phyloP scores from a whole-genome alignment of 2,329 filamentous ascomycete species.

The Sclerotiophoma versabilis region DNA sequence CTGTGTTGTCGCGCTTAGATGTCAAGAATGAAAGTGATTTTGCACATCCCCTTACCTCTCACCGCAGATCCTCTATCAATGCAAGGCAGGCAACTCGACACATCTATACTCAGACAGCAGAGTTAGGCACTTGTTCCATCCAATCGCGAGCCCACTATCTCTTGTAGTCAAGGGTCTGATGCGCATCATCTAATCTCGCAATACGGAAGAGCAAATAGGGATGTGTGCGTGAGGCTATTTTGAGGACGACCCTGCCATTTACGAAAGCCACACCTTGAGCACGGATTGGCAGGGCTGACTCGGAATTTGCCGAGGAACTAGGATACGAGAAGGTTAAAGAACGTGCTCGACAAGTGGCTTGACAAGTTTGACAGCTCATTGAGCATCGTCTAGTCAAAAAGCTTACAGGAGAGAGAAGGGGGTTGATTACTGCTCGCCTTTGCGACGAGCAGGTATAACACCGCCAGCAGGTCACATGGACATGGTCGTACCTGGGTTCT shows the following conservation, averaged over 20 bases:
- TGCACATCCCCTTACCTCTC: not conserved
- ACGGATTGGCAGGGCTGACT: slow-evolving; percentile 5
- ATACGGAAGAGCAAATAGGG: slow-evolving; percentile 14
- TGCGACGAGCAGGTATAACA: slow-evolving; percentile 35
- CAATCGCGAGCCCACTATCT: slow-evolving; percentile 8
- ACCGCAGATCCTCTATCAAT: not conserved
- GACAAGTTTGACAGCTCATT: slow-evolving; percentile 11
- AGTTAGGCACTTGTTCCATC: slow-evolving; percentile 10
- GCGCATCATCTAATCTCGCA: slow-evolving; percentile 39
- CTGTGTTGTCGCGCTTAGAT: not conserved
- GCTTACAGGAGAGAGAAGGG: slow-evolving; percentile 15
- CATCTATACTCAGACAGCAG: not conserved
- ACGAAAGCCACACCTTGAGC: slow-evolving; percentile 12
- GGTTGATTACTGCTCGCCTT: slow-evolving; percentile 26
- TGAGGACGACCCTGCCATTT: slow-evolving; percentile 10
- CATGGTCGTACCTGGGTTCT: slow-evolving; percentile 17
- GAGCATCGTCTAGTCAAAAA: slow-evolving; percentile 2
- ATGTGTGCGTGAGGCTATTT: slow-evolving; percentile 23
- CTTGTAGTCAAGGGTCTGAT: slow-evolving; percentile 20
- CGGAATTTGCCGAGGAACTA: slow-evolving; percentile 11
- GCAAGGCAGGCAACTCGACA: not conserved
- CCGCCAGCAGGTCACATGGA: slow-evolving; percentile 46
- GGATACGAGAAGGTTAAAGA: slow-evolving; percentile 2
- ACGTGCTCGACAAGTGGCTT: slow-evolving; percentile 13
- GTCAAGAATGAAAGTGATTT: not conserved